Evolutionary conservation across 495 filamentous ascomycete species (phyloP), one percentile per base, ranked within the genome.

Genomic region (Chaetomidium leptoderma): DNA sequence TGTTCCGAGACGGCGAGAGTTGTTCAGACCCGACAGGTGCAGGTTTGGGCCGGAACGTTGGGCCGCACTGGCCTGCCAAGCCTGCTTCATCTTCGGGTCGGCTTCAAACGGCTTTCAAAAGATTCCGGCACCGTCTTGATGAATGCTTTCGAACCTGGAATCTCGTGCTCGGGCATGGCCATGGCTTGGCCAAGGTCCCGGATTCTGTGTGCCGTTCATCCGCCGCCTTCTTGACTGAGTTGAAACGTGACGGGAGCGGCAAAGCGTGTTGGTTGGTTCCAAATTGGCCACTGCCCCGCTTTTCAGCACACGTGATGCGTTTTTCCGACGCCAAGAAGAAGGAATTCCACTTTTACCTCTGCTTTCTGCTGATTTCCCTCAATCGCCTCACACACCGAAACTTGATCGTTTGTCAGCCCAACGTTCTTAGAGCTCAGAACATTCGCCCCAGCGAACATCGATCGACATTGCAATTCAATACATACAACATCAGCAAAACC

Each of bases 161-260:
- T n/a, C n/a, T n/a, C n/a, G n/a, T 35, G 2, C 32, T 35, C 32
- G 9, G 1, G 32, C 9, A 35, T 10, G 32, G 9, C 14, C 32
- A 8, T 10, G 19, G 19, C 8, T 21, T 7, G 10, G 19, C 6
- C 6, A n/a, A 45, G 23, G 11, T 5, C 45, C 3, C 1, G n/a
- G 0, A 4, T 3, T 13, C 13, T 32, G 6, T 32, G 49, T 40
- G 49, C 49, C 49, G 49, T 27, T 40, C 4, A 39, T 35, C 49
- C 49, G 35, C 16, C 35, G 45, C 14, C 1, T 17, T 6, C n/a
- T n/a, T n/a, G n/a, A n/a, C n/a, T n/a, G n/a, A n/a, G n/a, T 13
- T 43, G 39, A 32, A 43, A 53, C 51, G 51, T 43, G 37, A 53
- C 51, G 51, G 32, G 37, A 43, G 51, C 51, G 3, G 51, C 24